These are phyloP conservation scores for Exophiala dermatitidis DNA, from an alignment of 2,329 filamentous ascomycete species.

Conservation along the genomic window DNA sequence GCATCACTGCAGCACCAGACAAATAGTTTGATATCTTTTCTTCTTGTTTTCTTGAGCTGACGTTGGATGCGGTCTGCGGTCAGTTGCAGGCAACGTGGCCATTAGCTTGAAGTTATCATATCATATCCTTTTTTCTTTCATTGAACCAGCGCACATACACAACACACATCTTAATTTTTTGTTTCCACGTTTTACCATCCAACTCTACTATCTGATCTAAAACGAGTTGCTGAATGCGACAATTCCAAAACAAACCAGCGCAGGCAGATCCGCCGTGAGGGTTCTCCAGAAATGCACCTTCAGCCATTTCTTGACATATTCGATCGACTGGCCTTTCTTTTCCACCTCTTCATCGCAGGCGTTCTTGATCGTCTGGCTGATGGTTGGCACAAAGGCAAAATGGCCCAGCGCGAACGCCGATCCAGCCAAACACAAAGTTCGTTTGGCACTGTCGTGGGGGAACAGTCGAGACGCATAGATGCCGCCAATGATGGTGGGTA, in stretches of 20 bases:
- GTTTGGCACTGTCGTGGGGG: conserved; percentile 3
- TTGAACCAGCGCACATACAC: too few species aligned
- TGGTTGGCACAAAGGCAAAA: conserved; percentile 9
- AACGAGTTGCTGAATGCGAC: conserved; percentile 4
- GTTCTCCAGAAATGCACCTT: conserved; percentile 14
- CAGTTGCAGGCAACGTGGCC: too few species aligned
- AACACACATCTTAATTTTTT: too few species aligned
- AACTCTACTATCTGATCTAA: too few species aligned
- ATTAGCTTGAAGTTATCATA: too few species aligned
- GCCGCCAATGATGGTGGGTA: conserved; percentile 8
- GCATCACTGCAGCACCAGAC: too few species aligned
- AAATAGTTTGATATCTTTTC: background rate
- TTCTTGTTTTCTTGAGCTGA: too few species aligned
- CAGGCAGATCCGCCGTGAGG: conserved; percentile 11
- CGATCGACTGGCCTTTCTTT: conserved; percentile 10
- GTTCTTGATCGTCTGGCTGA: conserved; percentile 7
- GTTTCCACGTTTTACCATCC: too few species aligned
- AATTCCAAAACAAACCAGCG: conserved; percentile 10
- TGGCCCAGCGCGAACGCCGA: conserved; percentile 9
- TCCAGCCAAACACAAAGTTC: conserved; percentile 12
- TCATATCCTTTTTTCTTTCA: too few species aligned
- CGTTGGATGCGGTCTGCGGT: too few species aligned
- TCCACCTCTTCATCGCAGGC: conserved; percentile 18
- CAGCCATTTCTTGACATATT: conserved; percentile 13
- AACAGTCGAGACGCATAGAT: conserved; percentile 6